These are phyloP conservation scores for Cryptococcus hybrid DNA, from an alignment of 1,284 basidiomycete species.

Conservation along the genomic window DNA sequence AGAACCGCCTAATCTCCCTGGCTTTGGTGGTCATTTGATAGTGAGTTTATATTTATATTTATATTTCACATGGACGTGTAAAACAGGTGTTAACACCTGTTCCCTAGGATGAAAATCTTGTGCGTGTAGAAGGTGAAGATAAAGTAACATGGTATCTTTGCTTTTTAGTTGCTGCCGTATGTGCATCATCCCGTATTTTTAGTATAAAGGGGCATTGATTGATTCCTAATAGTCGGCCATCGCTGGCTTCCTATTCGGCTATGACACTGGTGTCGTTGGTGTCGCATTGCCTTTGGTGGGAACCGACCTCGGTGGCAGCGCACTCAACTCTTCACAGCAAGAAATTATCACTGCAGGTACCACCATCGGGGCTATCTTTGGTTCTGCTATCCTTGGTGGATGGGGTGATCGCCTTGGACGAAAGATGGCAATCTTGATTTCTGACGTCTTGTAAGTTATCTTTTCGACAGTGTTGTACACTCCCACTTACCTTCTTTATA, in stretches of 20 bases:
- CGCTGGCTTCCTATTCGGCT: too few relatives aligned
- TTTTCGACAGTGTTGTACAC: too few relatives aligned
- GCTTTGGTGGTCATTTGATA: neutral
- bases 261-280: slow-evolving; percentile 9
- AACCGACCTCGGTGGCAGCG: slow-evolving; percentile 9
- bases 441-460: slow-evolving; percentile 18
- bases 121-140: too few relatives aligned
- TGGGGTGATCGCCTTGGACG: slow-evolving; percentile 18
- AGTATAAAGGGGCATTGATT: neutral
- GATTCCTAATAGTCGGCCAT: slow-evolving; percentile 4
- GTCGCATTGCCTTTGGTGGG: slow-evolving; percentile 18
- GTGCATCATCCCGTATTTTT: neutral
- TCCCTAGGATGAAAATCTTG: slow-evolving; percentile 16
- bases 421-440: slow-evolving; percentile 17
- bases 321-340: slow-evolving; percentile 9
- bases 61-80: too few relatives aligned
- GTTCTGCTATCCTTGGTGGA: slow-evolving; percentile 14
- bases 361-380: slow-evolving; percentile 25
- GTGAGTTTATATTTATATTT: neutral
- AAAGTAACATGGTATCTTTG: slow-evolving; percentile 12
- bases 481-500: too few relatives aligned
- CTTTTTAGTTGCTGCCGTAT: slow-evolving; percentile 25
- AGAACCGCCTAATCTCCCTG: neutral
- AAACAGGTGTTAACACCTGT: slow-evolving; percentile 8
- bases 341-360: slow-evolving; percentile 23